Evolutionary conservation across 148 eudicot species (phyloP), one percentile per base, ranked within the genome.

Genomic region (Vaccinium darrowii): DNA sequence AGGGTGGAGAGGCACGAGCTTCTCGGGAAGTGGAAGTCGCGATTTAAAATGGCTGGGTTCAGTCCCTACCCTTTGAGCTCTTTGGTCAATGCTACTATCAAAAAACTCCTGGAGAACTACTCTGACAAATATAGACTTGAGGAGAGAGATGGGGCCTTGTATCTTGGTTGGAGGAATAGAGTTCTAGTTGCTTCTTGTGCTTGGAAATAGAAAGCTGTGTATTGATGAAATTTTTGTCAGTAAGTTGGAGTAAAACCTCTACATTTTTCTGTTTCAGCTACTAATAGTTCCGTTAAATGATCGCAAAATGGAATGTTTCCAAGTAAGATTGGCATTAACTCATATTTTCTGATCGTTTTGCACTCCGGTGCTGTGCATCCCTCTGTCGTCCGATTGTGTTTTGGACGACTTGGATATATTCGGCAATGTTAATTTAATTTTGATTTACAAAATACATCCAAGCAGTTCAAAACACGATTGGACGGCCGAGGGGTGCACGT

Each of bases 1-100:
- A 83, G 92, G 81, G 90, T 90, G 72, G 92, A 90, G 52, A 82
- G 92, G 78, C 88, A 84, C 16, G 90, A 88, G 83, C 90, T 88
- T 50, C 79, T 86, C 1, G 90, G 90, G 67, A 86, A 88, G 67
- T 86, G 90, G 90, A 88, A 84, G 74, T 84, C 82, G 21, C 83
- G 90, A 81, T 88, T 88, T 39, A 76, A 51, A 76, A 88, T 88
- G 90, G 90, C 90, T 0, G 90, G 90, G 67, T 88, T 88, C 72
- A 71, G 49, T 7, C 90, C 88, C 1, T 86, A 78, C 79, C 88
- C 88, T 6, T 81, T 88, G 85, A 88, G 90, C 83, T 84, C 90
- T 50, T 65, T 88, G 82, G 88, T 88, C 39, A 88, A 88, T 72
- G 71, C 84, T 15, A 88, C 90, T 19, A 86, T 88, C 81, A 88